Evolutionary conservation across 805 yeast genomes (phyloP), one percentile per base, ranked within the genome.

Genomic region (Monosporozyma siamensis): DNA sequence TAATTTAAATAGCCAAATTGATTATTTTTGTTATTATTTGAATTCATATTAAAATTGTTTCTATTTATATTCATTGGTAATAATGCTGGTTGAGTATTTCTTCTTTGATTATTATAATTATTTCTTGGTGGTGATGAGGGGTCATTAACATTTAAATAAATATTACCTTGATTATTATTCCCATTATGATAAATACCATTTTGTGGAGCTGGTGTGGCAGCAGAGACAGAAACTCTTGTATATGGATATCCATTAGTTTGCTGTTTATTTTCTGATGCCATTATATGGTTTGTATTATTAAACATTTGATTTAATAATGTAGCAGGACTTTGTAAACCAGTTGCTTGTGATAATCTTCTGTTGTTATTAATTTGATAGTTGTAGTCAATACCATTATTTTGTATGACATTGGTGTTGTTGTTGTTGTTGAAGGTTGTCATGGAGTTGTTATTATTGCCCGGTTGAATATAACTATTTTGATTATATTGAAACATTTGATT

Each of bases 1-100:
- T 26, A 46, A 35, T 46, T 43, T 15, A 43, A 31, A 34, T 46
- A 46, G 23, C 44, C 44, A 18, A 43, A 46, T 24, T 41, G 37
- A 14, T 14, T 29, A 27, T 21, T 39, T 23, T 34, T 25, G n/a
- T n/a, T n/a, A n/a, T n/a, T n/a, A 36, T 43, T 39, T 4, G 31
- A 25, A 6, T 31, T 4, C 23, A 17, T 23, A 14, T 32, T 21
- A 7, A 17, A 25, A 23, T 36, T 25, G 20, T 35, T 29, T 23
- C 31, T 30, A 6, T 35, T n/a, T 12, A n/a, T 27, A 15, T 21
- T 29, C 29, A 21, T 32, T 22, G 20, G 15, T 4, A 39, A 20
- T 14, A 38, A 29, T n/a, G 25, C 35, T 4, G 43, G 43, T 22
- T 39, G 43, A 6, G 42, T 42, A 6, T 35, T 37, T 6, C 40